Evolutionary conservation across 2,329 filamentous ascomycete species (phyloP), one percentile per base, ranked within the genome.

Genomic region (Stagonosporopsis rhizophila): DNA sequence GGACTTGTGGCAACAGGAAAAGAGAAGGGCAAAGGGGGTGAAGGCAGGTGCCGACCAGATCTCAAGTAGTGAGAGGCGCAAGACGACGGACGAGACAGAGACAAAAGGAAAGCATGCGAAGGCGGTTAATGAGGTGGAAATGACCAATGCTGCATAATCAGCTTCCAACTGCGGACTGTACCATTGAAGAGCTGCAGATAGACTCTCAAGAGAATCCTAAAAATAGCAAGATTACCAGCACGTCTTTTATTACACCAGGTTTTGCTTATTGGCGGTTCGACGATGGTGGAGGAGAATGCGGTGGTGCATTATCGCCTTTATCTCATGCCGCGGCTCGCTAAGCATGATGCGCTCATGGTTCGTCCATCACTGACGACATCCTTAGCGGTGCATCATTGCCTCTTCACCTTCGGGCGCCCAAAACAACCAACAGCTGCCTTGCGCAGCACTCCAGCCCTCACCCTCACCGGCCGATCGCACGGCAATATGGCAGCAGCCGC

Each of bases 401-500:
- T 42, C 50, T 11, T 2, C n/a, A 14, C 22, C n/a, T 28, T 32
- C 30, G 8, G 30, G 30, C 30, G 14, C 30, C 7, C 14, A 19
- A 27, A 8, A 6, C 30, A 38, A 17, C 19, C 23, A 17, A 22
- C 19, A 6, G 27, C 20, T 48, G 35, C 40, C 32, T 20, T 35
- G n/a, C 5, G 20, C n/a, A 44, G 25, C 27, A 15, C 27, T 8
- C 9, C 23, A 34, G 20, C 6, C 23, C 12, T n/a, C 25, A 12
- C 17, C 17, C 30, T 25, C 14, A 2, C 11, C 15, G n/a, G 8
- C n/a, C 19, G 28, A 20, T 23, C 28, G 8, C 17, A 37, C 42
- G 47, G 5, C 46, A 47, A 30, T 46, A 69, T 68, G 67, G 37
- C 58, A 6, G 50, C 50, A 44, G 59, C 61, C 50, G 61, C 67